Conservation (phyloP, 306 rosid species). For the Glycyrrhiza uralensis region DNA sequence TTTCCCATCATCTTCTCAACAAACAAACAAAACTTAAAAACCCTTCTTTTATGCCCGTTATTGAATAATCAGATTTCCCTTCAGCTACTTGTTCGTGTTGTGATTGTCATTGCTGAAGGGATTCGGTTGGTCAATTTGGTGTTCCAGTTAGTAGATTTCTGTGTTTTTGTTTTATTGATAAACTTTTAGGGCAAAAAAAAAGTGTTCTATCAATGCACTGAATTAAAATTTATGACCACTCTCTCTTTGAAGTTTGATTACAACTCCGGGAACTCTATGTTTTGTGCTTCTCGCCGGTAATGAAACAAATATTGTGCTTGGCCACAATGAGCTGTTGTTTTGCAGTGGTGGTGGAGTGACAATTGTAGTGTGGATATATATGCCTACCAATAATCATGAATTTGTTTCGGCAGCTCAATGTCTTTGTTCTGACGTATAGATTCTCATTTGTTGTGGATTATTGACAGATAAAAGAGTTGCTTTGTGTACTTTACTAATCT, state of each 20-base stretch:
- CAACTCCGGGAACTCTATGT: background rate
- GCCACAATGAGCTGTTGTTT: background rate
- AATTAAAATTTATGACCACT: background rate
- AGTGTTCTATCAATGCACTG: background rate
- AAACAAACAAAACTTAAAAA: background rate
- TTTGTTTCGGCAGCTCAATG: background rate
- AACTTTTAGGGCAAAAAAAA: background rate
- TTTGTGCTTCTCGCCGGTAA: background rate
- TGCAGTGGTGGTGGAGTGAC: background rate
- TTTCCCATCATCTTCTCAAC: background rate
- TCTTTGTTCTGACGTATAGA: background rate
- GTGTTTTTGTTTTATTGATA: slow-evolving; percentile 3
- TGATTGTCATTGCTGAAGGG: background rate
- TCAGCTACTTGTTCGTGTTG: background rate
- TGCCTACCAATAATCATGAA: background rate
- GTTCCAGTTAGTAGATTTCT: background rate
- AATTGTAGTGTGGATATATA: background rate
- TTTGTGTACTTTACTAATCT: background rate
- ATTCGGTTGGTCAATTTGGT: background rate
- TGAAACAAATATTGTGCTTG: background rate
- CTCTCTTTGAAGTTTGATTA: background rate
- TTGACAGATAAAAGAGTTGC: background rate
- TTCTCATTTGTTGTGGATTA: background rate
- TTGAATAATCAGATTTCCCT: slow-evolving; percentile 24
- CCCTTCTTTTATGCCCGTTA: background rate